Conservation (phyloP, 2,329 filamentous ascomycete genomes). For the Akanthomyces muscarius region DNA sequence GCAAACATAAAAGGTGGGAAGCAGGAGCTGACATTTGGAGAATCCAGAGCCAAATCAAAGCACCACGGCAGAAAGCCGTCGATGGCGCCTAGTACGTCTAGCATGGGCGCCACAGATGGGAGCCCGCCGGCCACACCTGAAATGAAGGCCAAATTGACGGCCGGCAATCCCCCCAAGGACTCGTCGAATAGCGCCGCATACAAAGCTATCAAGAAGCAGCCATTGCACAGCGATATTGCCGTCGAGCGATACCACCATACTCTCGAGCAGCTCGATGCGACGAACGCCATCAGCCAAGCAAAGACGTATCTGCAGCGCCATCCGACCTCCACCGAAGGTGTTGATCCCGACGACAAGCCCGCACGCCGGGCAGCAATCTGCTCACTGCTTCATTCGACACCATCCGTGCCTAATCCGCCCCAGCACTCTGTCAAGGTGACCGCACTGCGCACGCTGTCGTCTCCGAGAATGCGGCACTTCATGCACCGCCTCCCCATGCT, state of each 20-base stretch:
- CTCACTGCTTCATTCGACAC: neutral
- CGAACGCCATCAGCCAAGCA: neutral
- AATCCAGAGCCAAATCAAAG: neutral
- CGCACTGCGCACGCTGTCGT: neutral
- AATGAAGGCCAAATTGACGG: neutral
- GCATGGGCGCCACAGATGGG: neutral
- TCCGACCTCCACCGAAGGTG: neutral
- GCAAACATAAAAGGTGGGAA: neutral
- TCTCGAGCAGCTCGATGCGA: neutral
- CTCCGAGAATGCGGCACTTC: neutral
- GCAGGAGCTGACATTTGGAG: neutral
- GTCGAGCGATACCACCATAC: neutral
- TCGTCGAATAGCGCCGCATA: neutral
- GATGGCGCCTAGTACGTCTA: neutral
- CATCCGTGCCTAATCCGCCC: neutral
- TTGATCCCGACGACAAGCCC: neutral
- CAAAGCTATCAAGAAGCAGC: neutral
- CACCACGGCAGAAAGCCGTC: neutral
- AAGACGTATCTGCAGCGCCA: neutral
- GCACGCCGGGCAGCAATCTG: neutral
- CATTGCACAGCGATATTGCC: neutral
- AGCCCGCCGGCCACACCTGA: neutral
- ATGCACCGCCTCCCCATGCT: neutral
- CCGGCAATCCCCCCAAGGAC: neutral
- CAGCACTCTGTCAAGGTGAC: neutral